A percentile compares a stretch with the other conserved stretches of the same genome.
These are phyloP conservation scores for Ophiostoma angusticollis DNA, from an alignment of 2,329 filamentous ascomycete genomes.

Conservation along the genomic window DNA sequence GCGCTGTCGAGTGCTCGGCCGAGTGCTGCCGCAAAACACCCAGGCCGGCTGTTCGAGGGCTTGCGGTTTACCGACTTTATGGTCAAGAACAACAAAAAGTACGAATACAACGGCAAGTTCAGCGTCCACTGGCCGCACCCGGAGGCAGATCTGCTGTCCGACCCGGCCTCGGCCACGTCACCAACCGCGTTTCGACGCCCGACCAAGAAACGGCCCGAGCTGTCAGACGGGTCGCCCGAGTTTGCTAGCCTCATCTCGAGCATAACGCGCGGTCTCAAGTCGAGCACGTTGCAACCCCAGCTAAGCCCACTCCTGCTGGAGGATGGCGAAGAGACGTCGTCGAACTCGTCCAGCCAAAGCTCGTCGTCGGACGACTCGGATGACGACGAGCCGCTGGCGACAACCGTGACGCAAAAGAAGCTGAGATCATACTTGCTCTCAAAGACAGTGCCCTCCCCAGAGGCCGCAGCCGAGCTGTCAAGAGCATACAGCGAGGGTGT, in stretches of 20 bases:
- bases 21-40: conserved; percentile 20
- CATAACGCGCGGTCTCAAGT: conserved; percentile 23
- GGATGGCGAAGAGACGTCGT: conserved; percentile 9
- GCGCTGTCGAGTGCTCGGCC: conserved; percentile 11
- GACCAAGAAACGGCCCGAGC: conserved; percentile 6
- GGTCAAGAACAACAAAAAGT: conserved; percentile 44
- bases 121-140: conserved; percentile 28
- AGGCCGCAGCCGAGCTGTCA: conserved; percentile 36
- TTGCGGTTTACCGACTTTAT: conserved; percentile 41
- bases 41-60: conserved; percentile 39
- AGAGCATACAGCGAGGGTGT: conserved; percentile 35
- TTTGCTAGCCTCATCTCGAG: conserved; percentile 23
- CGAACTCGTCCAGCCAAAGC: conserved; percentile 1
- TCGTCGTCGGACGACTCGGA: conserved; percentile 27
- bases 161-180: conserved; percentile 11
- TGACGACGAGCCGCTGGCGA: conserved; percentile 38
- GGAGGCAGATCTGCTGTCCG: conserved; percentile 11
- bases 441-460: conserved; percentile 26
- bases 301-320: conserved; percentile 18
- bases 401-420: conserved; percentile 30
- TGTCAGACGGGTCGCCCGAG: conserved; percentile 12
- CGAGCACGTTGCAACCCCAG: conserved; percentile 20
- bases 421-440: conserved; percentile 29
- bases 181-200: conserved; percentile 14
- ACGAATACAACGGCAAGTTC: conserved; percentile 43